Percentiles rank a stretch among this genome's conserved stretches.
Conservation (phyloP, 2,329 filamentous ascomycete genomes). For the Thelonectria discophora region DNA sequence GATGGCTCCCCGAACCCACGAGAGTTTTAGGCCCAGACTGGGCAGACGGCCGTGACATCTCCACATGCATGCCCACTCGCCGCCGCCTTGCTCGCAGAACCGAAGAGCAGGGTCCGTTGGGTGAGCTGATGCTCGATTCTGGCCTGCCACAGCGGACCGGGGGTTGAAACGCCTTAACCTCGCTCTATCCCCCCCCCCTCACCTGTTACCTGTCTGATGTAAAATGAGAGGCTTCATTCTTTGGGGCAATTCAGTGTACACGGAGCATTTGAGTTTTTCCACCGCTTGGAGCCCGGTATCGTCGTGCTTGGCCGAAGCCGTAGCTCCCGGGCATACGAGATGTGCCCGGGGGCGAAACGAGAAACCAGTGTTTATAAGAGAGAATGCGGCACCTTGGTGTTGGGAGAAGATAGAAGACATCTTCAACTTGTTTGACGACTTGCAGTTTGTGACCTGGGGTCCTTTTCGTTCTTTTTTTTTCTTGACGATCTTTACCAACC, state of each 20-base stretch:
- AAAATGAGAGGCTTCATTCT: conserved; percentile 29
- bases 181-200: conserved; percentile 29
- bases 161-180: conserved; percentile 37
- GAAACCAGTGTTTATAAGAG: conserved; percentile 30
- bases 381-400: conserved; percentile 9
- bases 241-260: conserved; percentile 19
- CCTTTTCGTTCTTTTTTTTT: conserved; percentile 37
- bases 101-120: conserved; percentile 5
- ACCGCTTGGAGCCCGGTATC: conserved; percentile 27
- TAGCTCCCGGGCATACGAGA: conserved; percentile 19
- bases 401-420: conserved; percentile 11
- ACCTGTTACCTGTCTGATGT: conserved; percentile 34
- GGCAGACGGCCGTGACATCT: conserved; percentile 22
- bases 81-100: conserved; percentile 6
- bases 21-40: conserved; percentile 22
- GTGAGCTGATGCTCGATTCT: conserved; percentile 20
- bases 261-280: conserved; percentile 29
- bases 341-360: background rate
- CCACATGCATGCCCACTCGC: conserved; percentile 19
- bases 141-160: conserved; percentile 21
- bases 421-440: conserved; percentile 32
- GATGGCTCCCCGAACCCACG: conserved; percentile 20
- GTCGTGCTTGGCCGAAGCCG: conserved; percentile 25
- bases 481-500: conserved; percentile 34
- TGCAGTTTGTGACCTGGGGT: conserved; percentile 37